Evolutionary conservation across 768 basidiomycete genomes (phyloP).

Genomic region (Lactarius pseudohatsudake): DNA sequence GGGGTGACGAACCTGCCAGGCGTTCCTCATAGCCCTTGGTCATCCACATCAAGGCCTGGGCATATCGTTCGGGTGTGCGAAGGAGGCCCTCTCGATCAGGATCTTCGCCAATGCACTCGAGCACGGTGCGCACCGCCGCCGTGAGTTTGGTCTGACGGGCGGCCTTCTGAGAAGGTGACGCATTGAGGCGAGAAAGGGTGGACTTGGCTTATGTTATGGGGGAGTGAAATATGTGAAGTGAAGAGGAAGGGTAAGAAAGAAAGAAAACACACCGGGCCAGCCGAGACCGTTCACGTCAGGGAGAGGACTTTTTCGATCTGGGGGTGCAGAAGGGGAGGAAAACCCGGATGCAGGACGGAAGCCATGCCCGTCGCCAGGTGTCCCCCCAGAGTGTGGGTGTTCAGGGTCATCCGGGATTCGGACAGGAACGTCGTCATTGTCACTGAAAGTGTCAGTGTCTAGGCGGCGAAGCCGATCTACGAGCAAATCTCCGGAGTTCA

Average conservation of each 20-base stretch:
- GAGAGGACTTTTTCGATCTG: slow-evolving; percentile 38
- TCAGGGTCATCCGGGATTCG: neutral
- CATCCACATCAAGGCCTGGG: slow-evolving; percentile 98
- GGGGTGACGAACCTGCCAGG: slow-evolving; percentile 59
- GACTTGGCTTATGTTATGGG: slow-evolving; percentile 67
- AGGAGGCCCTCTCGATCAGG: slow-evolving; percentile 91
- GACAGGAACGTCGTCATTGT: slow-evolving; percentile 12
- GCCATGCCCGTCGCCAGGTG: slow-evolving; percentile 72
- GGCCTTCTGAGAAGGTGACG: slow-evolving; percentile 68
- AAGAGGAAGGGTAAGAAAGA: slow-evolving; percentile 18
- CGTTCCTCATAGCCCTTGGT: slow-evolving; percentile 97
- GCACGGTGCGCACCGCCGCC: slow-evolving; percentile 82
- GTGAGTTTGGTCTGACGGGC: slow-evolving; percentile 77
- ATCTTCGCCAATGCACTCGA: slow-evolving; percentile 98
- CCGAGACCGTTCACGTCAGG: slow-evolving; percentile 74
- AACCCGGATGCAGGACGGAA: slow-evolving; percentile 70
- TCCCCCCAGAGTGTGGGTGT: neutral
- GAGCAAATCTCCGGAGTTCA: slow-evolving; percentile 20
- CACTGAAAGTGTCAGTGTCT: neutral
- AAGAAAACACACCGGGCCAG: slow-evolving; percentile 73
- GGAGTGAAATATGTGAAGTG: slow-evolving; percentile 26
- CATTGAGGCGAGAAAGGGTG: slow-evolving; percentile 79
- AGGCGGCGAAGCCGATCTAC: slow-evolving; percentile 21
- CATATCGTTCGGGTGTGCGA: slow-evolving; percentile 92
- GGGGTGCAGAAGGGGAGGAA: slow-evolving; percentile 52